These are phyloP conservation scores for Rhododendron mucronatum DNA, from an alignment of 148 eudicot genomes.

Conservation along the genomic window DNA sequence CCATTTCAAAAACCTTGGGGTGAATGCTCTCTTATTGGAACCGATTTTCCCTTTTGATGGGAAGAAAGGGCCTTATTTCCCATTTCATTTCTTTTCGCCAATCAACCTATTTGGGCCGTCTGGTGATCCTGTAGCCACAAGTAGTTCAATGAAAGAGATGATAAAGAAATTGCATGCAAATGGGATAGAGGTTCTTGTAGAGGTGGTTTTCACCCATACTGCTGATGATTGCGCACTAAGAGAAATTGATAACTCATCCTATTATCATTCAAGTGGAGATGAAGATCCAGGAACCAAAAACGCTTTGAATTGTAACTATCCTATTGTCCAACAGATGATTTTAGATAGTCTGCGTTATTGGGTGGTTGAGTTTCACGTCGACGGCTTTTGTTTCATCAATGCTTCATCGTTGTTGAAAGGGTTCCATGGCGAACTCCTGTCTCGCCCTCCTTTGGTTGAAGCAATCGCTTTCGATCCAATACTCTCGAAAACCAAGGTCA, in stretches of 20 bases:
- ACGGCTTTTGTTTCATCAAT: constrained; percentile 85
- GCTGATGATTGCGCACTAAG: constrained; percentile 35
- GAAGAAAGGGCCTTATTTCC: constrained; percentile 69
- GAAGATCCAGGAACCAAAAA: constrained; percentile 24
- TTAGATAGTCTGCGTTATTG: constrained; percentile 83
- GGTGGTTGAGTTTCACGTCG: constrained; percentile 82
- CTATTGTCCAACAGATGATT: constrained; percentile 70
- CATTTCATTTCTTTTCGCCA: constrained; percentile 74
- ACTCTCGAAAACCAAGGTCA: constrained; percentile 70
- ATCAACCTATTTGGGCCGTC: constrained; percentile 50
- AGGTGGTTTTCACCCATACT: constrained; percentile 88
- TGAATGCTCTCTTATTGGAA: constrained; percentile 77
- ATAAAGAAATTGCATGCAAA: constrained; percentile 69
- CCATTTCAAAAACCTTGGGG: constrained; percentile 75
- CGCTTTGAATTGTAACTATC: constrained; percentile 78
- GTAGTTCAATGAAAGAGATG: constrained; percentile 79
- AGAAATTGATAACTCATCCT: constrained; percentile 57
- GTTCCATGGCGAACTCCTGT: constrained; percentile 59
- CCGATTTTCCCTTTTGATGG: constrained; percentile 64
- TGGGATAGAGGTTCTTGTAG: constrained; percentile 82
- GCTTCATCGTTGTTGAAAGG: constrained; percentile 68
- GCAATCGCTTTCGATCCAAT: constrained; percentile 87
- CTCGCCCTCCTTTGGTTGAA: constrained; percentile 91
- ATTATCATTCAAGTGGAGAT: constrained; percentile 33
- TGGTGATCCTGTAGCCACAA: constrained; percentile 40